A percentile compares a stretch with the other conserved stretches of the same genome.
Evolutionary conservation across 768 basidiomycete species (phyloP).

Genomic region (Leucocoprinus leucothites): DNA sequence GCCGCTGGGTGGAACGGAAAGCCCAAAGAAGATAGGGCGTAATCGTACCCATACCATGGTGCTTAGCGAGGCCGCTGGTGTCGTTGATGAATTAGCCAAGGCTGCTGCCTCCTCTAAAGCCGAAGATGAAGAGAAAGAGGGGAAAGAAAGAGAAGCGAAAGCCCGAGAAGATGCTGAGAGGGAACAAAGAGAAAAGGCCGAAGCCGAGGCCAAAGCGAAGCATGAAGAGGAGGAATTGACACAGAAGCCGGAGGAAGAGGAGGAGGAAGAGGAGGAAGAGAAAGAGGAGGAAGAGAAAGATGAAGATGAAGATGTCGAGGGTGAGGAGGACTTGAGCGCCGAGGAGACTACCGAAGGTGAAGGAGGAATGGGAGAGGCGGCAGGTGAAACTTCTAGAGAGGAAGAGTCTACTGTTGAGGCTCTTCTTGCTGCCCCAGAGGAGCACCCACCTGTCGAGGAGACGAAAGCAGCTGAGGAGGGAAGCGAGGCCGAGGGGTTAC

Average conservation of each 20-base stretch:
- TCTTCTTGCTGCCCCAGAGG: background rate
- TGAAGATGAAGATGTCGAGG: background rate
- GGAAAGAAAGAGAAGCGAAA: constrained; percentile 4
- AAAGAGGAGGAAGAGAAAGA: background rate
- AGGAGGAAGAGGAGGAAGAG: background rate
- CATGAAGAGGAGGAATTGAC: background rate
- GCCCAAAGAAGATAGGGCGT: constrained; percentile 47
- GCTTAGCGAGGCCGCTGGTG: constrained; percentile 40
- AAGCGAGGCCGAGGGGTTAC: background rate
- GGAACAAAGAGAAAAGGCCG: background rate
- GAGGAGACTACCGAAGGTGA: background rate
- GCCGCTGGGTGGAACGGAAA: constrained; percentile 16
- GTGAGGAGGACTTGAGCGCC: background rate
- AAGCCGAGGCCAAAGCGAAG: background rate
- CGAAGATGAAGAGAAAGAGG: constrained; percentile 13
- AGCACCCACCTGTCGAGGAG: background rate
- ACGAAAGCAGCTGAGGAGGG: background rate
- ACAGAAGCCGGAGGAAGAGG: background rate
- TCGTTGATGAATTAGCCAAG: constrained; percentile 31
- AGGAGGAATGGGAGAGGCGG: background rate
- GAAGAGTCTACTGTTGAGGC: background rate
- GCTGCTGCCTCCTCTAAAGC: background rate
- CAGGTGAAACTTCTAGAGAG: background rate
- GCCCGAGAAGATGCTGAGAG: background rate
- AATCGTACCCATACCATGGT: constrained; percentile 77